Evolutionary conservation across 257 asterid genomes (phyloP), one percentile per base, ranked within the genome.

Genomic region (Nicotiana paniculata): DNA sequence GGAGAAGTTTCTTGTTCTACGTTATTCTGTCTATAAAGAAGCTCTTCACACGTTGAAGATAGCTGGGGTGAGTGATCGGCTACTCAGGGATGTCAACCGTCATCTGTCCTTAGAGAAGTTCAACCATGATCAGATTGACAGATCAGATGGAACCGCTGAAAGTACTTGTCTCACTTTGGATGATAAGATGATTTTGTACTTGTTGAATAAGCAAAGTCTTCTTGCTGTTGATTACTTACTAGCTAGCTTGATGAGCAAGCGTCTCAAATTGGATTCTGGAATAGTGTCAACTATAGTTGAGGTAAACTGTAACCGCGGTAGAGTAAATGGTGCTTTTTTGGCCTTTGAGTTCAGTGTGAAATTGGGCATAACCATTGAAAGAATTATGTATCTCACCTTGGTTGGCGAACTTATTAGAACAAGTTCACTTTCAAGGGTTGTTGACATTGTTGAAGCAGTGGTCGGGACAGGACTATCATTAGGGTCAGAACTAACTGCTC

Each of bases 1-100:
- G 89, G 87, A 88, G 57, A 90, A 91, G 43, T 85, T 85, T 84
- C 83, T 96, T 9, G 97, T 96, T 85, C 98, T 93, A 37, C 93
- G 95, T 13, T 87, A 89, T 85, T 86, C 93, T 26, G 88, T 94
- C 53, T 94, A 90, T 88, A 86, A 46, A 82, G 89, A 88, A 84
- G 97, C 97, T 24, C 86, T 90, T 35, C 90, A 89, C 80, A 67
- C 88, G 79, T 84, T 94, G 63, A 82, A 87, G 85, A 75, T 70
- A 39, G 81, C 88, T 10, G 96, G 92, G 43, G 90, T 85, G 85
- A 88, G 89, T 82, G 91, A 86, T 81, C 35, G 12, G 21, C 97
- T 96, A 78, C 89, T 96, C 26, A 90, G 87, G 86, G 90, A 94
- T 83, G 97, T 92, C 61, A 90, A 96, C 87, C 97, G 62, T 21